Evolutionary conservation across 129 eudicot species (phyloP), one percentile per base, ranked within the genome.

Genomic region (Saposhnikovia divaricata): DNA sequence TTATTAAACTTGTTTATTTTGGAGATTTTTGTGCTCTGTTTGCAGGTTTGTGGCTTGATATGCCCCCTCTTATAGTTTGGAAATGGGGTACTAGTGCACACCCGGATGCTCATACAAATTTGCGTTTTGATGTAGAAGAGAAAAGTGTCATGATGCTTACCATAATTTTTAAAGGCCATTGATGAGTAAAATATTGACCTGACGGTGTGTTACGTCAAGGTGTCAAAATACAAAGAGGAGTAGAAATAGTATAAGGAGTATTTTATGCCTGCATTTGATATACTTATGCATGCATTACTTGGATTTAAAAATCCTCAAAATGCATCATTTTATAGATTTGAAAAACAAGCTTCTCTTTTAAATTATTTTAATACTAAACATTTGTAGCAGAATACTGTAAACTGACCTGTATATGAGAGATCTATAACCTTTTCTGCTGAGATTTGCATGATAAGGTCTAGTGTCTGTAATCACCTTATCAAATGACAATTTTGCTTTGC

Each of bases 371-470:
- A 1, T 34, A 74, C 14, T 8, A 21, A 68, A 16, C 39, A 28
- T 39, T 69, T 2, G 12, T 76, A n/a, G 19, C 73, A 21, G 4
- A 73, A 43, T 47, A 72, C 66, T 15, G 4, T 65, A 34, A 48
- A 40, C 40, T 16, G 42, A 89, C 94, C 90, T 88, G 84, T 84
- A 88, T 15, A 90, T 48, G 5, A 90, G 87, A 59, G 94, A 86
- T 6, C 87, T 86, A 42, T 82, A 90, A 39, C 88, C 88, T 78
- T 86, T 82, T 4, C 44, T 80, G 82, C 89, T 90, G 72, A 90
- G 82, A 59, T 82, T 84, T n/a, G 63, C 39, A 84, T 90, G 94
- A 19, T 87, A 87, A 4, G 78, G 76, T 80, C 87, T 77, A 0
- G 79, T 86, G 27, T 85, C 31, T 45, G 19, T 0, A 38, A 80